phyloP scores from a whole-genome alignment of 345 rosid species.

The Gossypium herbaceum region DNA sequence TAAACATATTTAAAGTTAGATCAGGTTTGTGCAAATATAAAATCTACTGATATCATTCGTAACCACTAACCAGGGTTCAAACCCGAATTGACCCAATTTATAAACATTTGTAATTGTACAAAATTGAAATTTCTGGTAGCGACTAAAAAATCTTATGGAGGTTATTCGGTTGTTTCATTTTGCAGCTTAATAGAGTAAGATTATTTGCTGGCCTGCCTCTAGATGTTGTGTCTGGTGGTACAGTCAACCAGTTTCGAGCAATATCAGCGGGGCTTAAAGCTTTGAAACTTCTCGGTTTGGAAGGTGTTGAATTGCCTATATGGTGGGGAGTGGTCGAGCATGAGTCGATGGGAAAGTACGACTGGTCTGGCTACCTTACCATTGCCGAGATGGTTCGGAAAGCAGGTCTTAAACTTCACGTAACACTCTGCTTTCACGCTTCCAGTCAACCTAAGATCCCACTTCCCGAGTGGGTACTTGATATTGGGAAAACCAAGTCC shows the following conservation, averaged over 20 bases:
- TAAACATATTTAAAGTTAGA: too few species aligned
- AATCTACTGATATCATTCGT: too few species aligned
- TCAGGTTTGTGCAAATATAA: too few species aligned
- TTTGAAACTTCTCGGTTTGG: conserved; percentile 72
- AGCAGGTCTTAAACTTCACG: conserved; percentile 74
- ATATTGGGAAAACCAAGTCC: conserved; percentile 46
- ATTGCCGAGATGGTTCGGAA: conserved; percentile 73
- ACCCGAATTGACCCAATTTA: too few species aligned
- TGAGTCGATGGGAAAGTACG: conserved; percentile 60
- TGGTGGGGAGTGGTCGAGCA: conserved; percentile 96
- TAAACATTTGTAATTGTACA: too few species aligned
- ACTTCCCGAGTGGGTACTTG: conserved; percentile 71
- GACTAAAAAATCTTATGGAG: neutral
- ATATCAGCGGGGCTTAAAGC: conserved; percentile 79
- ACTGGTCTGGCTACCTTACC: conserved; percentile 79
- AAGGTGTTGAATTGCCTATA: conserved; percentile 82
- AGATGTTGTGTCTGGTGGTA: conserved; percentile 61
- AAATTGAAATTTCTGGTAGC: too few species aligned
- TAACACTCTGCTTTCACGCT: conserved; percentile 69
- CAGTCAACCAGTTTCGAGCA: conserved; percentile 65
- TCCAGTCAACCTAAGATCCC: conserved; percentile 39
- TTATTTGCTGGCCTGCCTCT: conserved; percentile 80
- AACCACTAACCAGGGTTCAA: too few species aligned
- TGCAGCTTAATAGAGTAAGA: conserved; percentile 51
- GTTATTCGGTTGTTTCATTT: neutral